These are phyloP conservation scores for Ceratobasidium theobromae DNA, from an alignment of 1,284 basidiomycete species.

Conservation along the genomic window DNA sequence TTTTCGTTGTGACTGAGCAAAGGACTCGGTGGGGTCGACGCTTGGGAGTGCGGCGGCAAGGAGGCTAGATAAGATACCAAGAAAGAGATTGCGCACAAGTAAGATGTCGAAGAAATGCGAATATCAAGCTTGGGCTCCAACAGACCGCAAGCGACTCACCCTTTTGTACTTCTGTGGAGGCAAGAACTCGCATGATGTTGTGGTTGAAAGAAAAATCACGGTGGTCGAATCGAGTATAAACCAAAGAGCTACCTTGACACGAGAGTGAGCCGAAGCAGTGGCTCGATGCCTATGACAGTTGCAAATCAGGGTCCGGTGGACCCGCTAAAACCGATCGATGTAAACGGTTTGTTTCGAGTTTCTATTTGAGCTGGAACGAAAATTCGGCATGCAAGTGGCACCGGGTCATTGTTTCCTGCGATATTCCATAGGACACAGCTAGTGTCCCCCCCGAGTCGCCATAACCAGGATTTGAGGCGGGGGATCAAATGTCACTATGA, in stretches of 20 bases:
- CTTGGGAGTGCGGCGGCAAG: slow-evolving; percentile 14
- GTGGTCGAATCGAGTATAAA: background rate
- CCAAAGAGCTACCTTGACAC: background rate
- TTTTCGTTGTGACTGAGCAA: background rate
- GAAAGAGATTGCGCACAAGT: background rate
- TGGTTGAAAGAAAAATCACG: background rate
- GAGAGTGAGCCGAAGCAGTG: background rate
- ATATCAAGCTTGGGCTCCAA: slow-evolving; percentile 2
- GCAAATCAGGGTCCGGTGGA: background rate
- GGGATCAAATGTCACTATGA: too few species aligned
- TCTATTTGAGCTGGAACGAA: too few species aligned
- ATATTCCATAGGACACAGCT: too few species aligned
- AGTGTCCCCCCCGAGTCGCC: too few species aligned
- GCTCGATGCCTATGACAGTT: slow-evolving; percentile 4
- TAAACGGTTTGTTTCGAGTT: too few species aligned
- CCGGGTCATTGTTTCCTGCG: too few species aligned
- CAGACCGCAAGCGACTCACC: background rate
- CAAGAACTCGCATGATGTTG: background rate
- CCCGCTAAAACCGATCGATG: too few species aligned
- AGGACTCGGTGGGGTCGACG: background rate
- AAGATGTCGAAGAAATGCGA: background rate
- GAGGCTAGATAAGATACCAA: slow-evolving; percentile 10
- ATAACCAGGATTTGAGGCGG: too few species aligned
- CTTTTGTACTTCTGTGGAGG: slow-evolving; percentile 18
- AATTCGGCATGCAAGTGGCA: too few species aligned